Percentiles rank a stretch among this genome's conserved stretches.
Evolutionary conservation across 352 stramenopile species (phyloP).

Genomic region (Phytophthora colocasiae): DNA sequence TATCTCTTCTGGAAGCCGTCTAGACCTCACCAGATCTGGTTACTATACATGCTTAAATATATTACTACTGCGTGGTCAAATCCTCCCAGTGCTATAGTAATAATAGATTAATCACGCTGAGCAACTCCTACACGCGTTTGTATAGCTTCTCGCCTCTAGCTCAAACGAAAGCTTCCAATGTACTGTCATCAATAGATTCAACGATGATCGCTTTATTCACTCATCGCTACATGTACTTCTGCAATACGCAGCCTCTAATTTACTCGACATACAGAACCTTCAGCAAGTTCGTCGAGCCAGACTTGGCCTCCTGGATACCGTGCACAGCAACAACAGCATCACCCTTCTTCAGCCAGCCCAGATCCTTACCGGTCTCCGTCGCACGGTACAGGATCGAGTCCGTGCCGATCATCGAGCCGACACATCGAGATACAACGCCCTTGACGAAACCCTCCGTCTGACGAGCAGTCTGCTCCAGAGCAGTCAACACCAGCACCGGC

Average conservation of each 20-base stretch:
- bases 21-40: too few relatives aligned
- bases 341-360: constrained; percentile 87
- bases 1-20: too few relatives aligned
- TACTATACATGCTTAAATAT: too few relatives aligned
- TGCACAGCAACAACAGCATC: constrained; percentile 91
- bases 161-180: too few relatives aligned
- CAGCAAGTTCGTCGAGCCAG: constrained; percentile 93
- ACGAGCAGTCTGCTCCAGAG: constrained; percentile 62
- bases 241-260: too few relatives aligned
- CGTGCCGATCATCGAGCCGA: constrained; percentile 91
- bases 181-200: too few relatives aligned
- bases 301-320: constrained; percentile 88
- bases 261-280: constrained; percentile 53
- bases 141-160: too few relatives aligned
- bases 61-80: too few relatives aligned
- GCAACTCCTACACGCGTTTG: too few relatives aligned
- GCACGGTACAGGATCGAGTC: constrained; percentile 92
- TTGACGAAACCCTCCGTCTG: constrained; percentile 78
- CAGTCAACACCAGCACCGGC: constrained; percentile 71
- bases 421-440: constrained; percentile 70
- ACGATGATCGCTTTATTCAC: background rate
- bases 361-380: constrained; percentile 87
- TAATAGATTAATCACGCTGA: too few relatives aligned
- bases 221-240: background rate
- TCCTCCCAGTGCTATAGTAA: too few relatives aligned